Percentiles rank a stretch among this genome's conserved stretches.
These are phyloP conservation scores for Primulina eburnea DNA, from an alignment of 257 asterid species.

Conservation along the genomic window DNA sequence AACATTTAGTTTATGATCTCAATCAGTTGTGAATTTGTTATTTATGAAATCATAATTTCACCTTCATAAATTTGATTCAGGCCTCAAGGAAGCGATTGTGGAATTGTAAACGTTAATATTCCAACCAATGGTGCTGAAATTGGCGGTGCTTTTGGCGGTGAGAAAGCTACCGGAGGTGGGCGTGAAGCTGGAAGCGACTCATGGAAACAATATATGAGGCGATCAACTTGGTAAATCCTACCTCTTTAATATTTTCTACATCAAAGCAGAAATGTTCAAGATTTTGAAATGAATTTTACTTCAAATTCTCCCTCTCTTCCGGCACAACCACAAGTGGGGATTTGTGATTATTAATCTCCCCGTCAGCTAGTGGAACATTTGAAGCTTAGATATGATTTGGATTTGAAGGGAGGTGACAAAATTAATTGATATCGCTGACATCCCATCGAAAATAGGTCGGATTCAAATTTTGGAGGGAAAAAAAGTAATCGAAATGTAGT, in stretches of 20 bases:
- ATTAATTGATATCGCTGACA: no score
- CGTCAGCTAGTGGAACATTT: not conserved
- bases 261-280: not conserved
- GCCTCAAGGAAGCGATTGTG: slow-evolving; percentile 96
- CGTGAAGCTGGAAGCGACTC: slow-evolving; percentile 99
- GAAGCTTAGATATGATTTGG: not conserved
- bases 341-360: not conserved
- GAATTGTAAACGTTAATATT: slow-evolving; percentile 90
- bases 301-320: not conserved
- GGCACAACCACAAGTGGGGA: not conserved
- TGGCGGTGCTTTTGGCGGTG: slow-evolving; percentile 99
- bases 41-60: not conserved
- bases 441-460: no score
- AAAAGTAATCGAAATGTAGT: not conserved
- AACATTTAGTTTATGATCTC: not conserved
- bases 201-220: slow-evolving; percentile 99
- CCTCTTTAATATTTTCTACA: not conserved
- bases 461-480: no score
- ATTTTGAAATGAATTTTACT: not conserved
- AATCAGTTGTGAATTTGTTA: not conserved
- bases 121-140: slow-evolving; percentile 99
- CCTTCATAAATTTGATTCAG: slow-evolving; percentile 38
- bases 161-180: slow-evolving; percentile 97
- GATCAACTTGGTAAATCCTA: slow-evolving; percentile 79
- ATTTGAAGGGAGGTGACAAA: not conserved